Conservation (phyloP, 257 asterid genomes). For the Echium plantagineum region DNA sequence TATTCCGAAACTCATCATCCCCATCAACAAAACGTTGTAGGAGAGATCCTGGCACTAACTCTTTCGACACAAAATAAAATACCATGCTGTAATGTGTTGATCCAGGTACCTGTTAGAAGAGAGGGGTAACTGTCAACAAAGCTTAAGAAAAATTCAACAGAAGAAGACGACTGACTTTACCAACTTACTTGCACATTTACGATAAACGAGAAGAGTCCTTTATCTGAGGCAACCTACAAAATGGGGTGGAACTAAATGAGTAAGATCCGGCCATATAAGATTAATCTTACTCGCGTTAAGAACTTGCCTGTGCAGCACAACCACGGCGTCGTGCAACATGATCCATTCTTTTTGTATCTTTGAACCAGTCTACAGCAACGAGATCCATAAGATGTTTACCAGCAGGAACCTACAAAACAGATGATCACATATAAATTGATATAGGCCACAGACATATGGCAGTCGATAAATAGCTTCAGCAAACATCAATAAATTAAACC, state of each 20-base stretch:
- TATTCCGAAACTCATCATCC: slow-evolving; percentile 90
- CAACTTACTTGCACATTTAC: slow-evolving; percentile 89
- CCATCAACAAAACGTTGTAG: slow-evolving; percentile 88
- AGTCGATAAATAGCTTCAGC: not conserved
- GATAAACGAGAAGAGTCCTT: slow-evolving; percentile 72
- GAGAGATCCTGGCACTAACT: slow-evolving; percentile 64
- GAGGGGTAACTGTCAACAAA: slow-evolving; percentile 7
- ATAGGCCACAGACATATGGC: slow-evolving; percentile 6
- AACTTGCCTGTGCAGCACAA: slow-evolving; percentile 89
- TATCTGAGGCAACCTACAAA: slow-evolving; percentile 84
- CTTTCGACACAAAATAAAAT: slow-evolving; percentile 63
- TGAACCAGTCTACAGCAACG: slow-evolving; percentile 97
- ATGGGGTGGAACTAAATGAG: not conserved
- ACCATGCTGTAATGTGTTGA: slow-evolving; percentile 96
- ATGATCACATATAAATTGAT: slow-evolving; percentile 8
- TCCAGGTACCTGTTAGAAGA: slow-evolving; percentile 69
- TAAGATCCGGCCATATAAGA: not conserved
- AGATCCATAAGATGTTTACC: slow-evolving; percentile 96
- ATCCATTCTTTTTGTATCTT: slow-evolving; percentile 91
- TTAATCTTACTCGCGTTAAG: not conserved
- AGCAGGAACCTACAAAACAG: slow-evolving; percentile 49
- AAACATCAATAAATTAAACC: slow-evolving; percentile 26
- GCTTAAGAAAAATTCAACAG: slow-evolving; percentile 4
- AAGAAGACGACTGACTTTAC: slow-evolving; percentile 9
- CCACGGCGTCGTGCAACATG: slow-evolving; percentile 90